These are phyloP conservation scores for Voacanga thouarsii DNA, from an alignment of 257 asterid species.

Conservation along the genomic window DNA sequence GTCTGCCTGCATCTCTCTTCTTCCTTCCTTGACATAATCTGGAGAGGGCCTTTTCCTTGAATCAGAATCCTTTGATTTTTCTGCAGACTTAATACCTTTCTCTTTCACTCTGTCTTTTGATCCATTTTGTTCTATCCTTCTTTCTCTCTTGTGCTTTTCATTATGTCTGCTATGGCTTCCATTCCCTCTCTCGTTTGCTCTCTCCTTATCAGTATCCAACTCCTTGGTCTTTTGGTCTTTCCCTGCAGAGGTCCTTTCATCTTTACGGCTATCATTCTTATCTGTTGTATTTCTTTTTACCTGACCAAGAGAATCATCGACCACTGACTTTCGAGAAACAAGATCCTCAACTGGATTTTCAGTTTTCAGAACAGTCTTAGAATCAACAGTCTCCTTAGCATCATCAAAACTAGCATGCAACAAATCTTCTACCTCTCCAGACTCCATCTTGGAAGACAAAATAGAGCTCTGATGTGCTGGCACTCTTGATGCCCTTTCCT, in stretches of 20 bases:
- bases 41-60: conserved; percentile 62
- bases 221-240: conserved; percentile 37
- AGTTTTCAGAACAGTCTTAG: conserved; percentile 33
- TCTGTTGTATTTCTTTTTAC: conserved; percentile 37
- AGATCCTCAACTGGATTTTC: conserved; percentile 41
- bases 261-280: conserved; percentile 47
- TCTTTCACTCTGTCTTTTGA: conserved; percentile 63
- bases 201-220: conserved; percentile 44
- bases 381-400: conserved; percentile 27
- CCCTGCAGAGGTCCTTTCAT: conserved; percentile 31
- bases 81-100: conserved; percentile 45
- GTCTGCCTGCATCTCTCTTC: conserved; percentile 40
- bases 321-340: conserved; percentile 32
- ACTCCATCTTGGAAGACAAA: conserved; percentile 31
- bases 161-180: conserved; percentile 52
- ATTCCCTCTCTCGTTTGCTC: conserved; percentile 46
- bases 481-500: conserved; percentile 29
- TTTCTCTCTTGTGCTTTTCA: conserved; percentile 49
- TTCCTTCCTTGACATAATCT: conserved; percentile 51
- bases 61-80: conserved; percentile 56
- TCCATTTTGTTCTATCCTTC: conserved; percentile 39
- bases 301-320: conserved; percentile 32
- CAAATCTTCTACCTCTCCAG: conserved; percentile 34
- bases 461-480: conserved; percentile 25
- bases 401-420: conserved; percentile 24